phyloP scores from a whole-genome alignment of 345 rosid genomes.

The Leavenworthia alabamica region DNA sequence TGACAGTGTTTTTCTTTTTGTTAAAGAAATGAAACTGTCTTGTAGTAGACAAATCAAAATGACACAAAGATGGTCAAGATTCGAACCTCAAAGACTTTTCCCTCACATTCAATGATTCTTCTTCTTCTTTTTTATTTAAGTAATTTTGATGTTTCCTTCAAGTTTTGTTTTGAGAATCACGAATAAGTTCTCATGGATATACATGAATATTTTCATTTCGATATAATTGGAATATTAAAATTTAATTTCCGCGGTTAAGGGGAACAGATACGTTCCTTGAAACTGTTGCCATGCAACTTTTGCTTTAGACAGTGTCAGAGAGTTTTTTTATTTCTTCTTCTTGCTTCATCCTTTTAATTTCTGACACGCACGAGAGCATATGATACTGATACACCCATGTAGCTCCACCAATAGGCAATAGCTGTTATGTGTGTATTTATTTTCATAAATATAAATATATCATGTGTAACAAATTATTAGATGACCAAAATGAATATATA shows the following conservation, averaged over 20 bases:
- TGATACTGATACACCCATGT: slow-evolving; percentile 1
- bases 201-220: neutral
- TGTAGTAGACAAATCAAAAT: slow-evolving; percentile 18
- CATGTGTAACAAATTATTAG: neutral
- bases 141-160: neutral
- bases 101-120: slow-evolving; percentile 46
- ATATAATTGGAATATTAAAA: neutral
- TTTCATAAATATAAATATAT: neutral
- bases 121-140: slow-evolving; percentile 34
- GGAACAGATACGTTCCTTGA: slow-evolving; percentile 40
- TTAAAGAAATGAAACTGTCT: neutral
- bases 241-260: slow-evolving; percentile 11
- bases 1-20: too few species aligned
- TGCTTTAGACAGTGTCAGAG: slow-evolving; percentile 26
- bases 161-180: slow-evolving; percentile 18
- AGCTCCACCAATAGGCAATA: neutral
- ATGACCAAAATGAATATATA: neutral
- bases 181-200: neutral
- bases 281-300: slow-evolving; percentile 48
- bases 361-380: slow-evolving; percentile 46
- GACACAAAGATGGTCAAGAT: slow-evolving; percentile 57
- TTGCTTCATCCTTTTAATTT: slow-evolving; percentile 1
- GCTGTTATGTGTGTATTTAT: neutral
- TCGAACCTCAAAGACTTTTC: slow-evolving; percentile 48
- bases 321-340: neutral